phyloP scores from a whole-genome alignment of 2,329 filamentous ascomycete species.

The Raffaelea ambrosiae region DNA sequence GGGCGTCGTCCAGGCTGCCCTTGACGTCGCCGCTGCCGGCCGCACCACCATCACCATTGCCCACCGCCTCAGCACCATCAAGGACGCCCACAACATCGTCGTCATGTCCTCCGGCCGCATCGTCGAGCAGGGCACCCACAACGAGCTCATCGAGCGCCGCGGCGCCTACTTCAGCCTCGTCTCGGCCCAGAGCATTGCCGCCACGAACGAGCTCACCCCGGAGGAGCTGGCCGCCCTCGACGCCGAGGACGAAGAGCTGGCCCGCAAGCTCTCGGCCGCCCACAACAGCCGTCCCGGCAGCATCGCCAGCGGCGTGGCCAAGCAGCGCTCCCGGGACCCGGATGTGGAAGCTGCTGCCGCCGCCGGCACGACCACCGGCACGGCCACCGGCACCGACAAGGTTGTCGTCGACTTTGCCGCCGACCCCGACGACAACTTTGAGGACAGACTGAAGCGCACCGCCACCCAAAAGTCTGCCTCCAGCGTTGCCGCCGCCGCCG shows the following conservation, averaged over 20 bases:
- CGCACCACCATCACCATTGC: constrained; percentile 95
- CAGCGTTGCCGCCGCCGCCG: constrained; percentile 55
- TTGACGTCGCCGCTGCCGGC: constrained; percentile 77
- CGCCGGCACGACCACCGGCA: too few species aligned
- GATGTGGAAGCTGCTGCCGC: background rate
- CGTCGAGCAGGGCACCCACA: constrained; percentile 84
- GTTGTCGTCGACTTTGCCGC: constrained; percentile 34
- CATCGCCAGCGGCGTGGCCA: background rate
- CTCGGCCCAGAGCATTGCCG: constrained; percentile 74
- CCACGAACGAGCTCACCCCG: constrained; percentile 42
- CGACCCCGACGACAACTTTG: constrained; percentile 56
- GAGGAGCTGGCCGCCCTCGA: constrained; percentile 44
- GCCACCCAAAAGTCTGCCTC: constrained; percentile 54
- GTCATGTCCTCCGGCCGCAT: constrained; percentile 84
- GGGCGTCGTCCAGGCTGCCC: constrained; percentile 84
- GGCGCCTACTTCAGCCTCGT: constrained; percentile 80
- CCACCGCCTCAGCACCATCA: constrained; percentile 90
- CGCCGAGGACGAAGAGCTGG: constrained; percentile 37
- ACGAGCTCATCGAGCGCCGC: constrained; percentile 60
- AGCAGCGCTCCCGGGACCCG: too few species aligned
- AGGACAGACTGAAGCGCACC: constrained; percentile 46
- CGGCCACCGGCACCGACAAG: background rate
- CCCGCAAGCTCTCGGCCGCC: constrained; percentile 33
- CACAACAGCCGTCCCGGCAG: constrained; percentile 15
- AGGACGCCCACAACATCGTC: constrained; percentile 89